Conservation (phyloP, 2,329 filamentous ascomycete species). For the Calonectria pseudoturangicola region DNA sequence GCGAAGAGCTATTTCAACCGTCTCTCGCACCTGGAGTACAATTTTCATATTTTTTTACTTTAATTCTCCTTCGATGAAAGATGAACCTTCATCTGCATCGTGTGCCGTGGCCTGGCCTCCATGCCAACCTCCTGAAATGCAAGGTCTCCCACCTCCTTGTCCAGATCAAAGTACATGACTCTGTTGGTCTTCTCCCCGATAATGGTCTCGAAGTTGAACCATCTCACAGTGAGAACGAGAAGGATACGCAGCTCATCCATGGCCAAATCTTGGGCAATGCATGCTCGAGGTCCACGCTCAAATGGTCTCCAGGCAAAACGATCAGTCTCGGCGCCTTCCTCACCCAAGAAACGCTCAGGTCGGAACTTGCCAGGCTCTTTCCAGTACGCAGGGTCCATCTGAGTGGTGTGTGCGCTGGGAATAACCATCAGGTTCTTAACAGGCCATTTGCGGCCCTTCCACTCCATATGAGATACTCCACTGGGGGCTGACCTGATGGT, state of each 20-base stretch:
- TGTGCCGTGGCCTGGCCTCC: constrained; percentile 18
- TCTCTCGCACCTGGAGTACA: background rate
- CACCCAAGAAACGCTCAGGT: constrained; percentile 11
- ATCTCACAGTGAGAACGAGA: background rate
- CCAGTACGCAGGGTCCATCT: constrained; percentile 15
- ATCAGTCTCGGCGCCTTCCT: constrained; percentile 12
- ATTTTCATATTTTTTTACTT: background rate
- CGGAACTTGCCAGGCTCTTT: constrained; percentile 20
- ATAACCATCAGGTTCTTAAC: constrained; percentile 22
- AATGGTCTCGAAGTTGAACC: constrained; percentile 14
- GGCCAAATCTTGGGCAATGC: constrained; percentile 12
- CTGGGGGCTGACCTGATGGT: background rate
- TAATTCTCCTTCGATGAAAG: background rate
- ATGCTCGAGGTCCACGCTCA: constrained; percentile 9
- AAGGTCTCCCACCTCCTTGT: constrained; percentile 15
- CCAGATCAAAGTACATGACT: constrained; percentile 17
- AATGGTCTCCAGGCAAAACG: constrained; percentile 13
- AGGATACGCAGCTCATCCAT: constrained; percentile 15
- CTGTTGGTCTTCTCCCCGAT: constrained; percentile 20
- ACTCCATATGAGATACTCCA: constrained; percentile 10
- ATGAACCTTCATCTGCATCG: constrained; percentile 12
- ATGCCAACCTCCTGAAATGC: constrained; percentile 18
- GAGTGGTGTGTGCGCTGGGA: constrained; percentile 16
- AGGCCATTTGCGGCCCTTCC: constrained; percentile 19
- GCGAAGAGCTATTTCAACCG: background rate